Evolutionary conservation across 1,284 basidiomycete genomes (phyloP).

Genomic region (Tilletia walkeri): DNA sequence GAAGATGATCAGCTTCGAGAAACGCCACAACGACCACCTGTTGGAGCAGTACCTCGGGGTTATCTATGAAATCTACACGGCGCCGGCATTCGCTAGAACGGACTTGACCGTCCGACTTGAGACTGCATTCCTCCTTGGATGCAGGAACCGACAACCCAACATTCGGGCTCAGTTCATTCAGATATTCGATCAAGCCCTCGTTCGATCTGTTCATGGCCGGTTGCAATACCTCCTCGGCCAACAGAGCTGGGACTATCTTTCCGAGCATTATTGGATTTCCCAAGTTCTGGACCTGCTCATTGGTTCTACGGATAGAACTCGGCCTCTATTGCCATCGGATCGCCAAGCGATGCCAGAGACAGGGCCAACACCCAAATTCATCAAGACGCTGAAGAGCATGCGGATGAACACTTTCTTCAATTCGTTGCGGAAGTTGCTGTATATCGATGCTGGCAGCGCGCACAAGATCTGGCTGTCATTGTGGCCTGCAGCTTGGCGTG

Average conservation of each 20-base stretch:
- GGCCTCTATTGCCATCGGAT: conserved; percentile 32
- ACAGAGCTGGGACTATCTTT: conserved; percentile 91
- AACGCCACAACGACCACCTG: conserved; percentile 67
- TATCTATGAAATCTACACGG: conserved; percentile 91
- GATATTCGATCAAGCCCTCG: conserved; percentile 83
- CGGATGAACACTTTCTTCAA: conserved; percentile 45
- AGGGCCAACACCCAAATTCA: not conserved
- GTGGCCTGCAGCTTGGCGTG: conserved; percentile 86
- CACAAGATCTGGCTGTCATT: conserved; percentile 86
- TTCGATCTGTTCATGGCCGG: conserved; percentile 75
- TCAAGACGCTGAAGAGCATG: conserved; percentile 54
- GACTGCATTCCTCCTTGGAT: conserved; percentile 88
- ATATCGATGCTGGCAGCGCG: conserved; percentile 73
- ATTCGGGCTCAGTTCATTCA: conserved; percentile 86
- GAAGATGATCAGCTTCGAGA: conserved; percentile 86
- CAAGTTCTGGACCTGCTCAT: conserved; percentile 86
- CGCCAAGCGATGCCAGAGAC: conserved; percentile 20
- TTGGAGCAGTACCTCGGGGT: conserved; percentile 84
- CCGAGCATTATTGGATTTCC: conserved; percentile 92
- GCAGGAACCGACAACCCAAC: conserved; percentile 74
- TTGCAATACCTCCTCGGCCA: conserved; percentile 87
- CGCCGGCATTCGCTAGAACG: conserved; percentile 78
- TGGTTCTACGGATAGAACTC: conserved; percentile 59
- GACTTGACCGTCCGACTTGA: conserved; percentile 93
- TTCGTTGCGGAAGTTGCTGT: conserved; percentile 79